Base-by-base conservation (phyloP, 352 stramenopile species). In the Pythium apleroticum region DNA sequence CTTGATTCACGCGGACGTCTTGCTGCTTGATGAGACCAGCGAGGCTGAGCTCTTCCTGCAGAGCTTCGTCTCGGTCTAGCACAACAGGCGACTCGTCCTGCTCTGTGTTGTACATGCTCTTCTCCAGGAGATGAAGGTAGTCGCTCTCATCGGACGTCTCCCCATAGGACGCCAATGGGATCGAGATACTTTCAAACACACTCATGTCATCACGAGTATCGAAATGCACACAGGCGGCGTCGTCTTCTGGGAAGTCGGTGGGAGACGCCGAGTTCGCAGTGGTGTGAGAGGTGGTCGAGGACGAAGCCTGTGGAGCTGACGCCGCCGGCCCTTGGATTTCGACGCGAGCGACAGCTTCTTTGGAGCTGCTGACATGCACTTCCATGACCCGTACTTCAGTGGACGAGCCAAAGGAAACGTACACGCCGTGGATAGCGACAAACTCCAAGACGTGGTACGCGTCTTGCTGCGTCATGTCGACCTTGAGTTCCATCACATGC, bases 401-500 rank as follows among this genome's bases (percentile, higher is more conserved):
- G 46, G 78, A 75, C 9, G 86, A 93, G 10, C 81, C 85, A 53
- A 81, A 89, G 9, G 84, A 81, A 20, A 95, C 67, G 62, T 95
- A 90, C 12, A 88, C 67, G 2, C 85, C 86, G 55, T 95, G 84
- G 53, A 95, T 93, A 3, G 86, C 83, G 39, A 95, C 82, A 59
- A 77, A 88, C 73, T 91, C 81, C 31, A 95, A 67, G 58, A 88
- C 77, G 31, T 89, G 70, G 65, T 79, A 90, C 43, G 82, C 80
- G 60, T 88, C 78, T n/a, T 73, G 73, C 65, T 90, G 81, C 10
- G 81, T 63, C 75, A 91, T 89, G 45, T 91, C 84, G n/a, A 93
- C 80, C 45, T 83, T 86, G 31, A 95, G 74, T 67, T 95, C 86
- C 77, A 95, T 86, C n/a, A 95, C 84, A 62, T 95, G 86, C 76